Base-by-base conservation (phyloP, 768 basidiomycete genomes). In the Coprinellus aureogranulatus region DNA sequence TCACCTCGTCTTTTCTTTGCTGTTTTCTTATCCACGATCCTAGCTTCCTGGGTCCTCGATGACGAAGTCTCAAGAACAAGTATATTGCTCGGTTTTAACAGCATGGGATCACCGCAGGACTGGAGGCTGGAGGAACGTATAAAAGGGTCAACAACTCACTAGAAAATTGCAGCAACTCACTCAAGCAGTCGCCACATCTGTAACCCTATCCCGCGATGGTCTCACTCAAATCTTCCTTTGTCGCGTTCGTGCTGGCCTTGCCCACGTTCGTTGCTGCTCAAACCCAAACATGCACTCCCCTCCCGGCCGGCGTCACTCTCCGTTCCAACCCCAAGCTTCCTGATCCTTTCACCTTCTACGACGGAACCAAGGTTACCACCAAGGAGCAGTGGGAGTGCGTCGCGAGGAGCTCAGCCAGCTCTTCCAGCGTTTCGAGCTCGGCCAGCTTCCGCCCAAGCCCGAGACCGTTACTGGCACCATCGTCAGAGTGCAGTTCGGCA, bases 401-500 rank as follows among this genome's bases (percentile, higher is more conserved):
- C 75, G 76, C 22, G 69, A 72, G 10, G 80, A 85, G 65, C 77
- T 84, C 60, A 67, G 61, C 50, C 67, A 78, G 27, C 72, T 84
- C 23, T 67, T 86, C 64, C 80, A 84, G 64, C 72, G 70, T 22
- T 79, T 81, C 64, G 83, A 86, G 66, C 70, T 78, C 11, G 84
- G 84, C 5, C 73, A 74, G 0, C 69, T 82, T 22, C 82, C 83
- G 0, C 72, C 71, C 11, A 73, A 74, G 63, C 84, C 83, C 0
- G 60, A 70, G 22, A 67, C 69, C 22, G 70, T 84, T 46, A 77
- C 77, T 4, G 79, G 73, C 1, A 69, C 77, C 12, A 52, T 22
- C 41, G 9, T n/a, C 53, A n/a, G 18, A 61, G 20, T 11, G 26
- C 25, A 37, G 28, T 41, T 37, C 25, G n/a, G 10, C 14, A 39